Base-by-base conservation (phyloP, 257 asterid species). In the Mitragyna speciosa region DNA sequence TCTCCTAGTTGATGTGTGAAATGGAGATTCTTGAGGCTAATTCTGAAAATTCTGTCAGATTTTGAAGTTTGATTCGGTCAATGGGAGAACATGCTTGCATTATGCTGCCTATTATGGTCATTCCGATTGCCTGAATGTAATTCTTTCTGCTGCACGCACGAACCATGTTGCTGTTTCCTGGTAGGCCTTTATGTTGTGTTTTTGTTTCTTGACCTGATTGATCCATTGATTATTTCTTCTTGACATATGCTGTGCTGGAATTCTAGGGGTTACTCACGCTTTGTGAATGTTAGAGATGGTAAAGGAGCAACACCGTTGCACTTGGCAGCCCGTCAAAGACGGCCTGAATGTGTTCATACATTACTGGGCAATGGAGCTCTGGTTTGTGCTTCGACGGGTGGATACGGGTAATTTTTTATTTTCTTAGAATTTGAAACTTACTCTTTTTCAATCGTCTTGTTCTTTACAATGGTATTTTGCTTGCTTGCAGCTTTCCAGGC, bases 231-330 rank as follows among this genome's bases (percentile, higher is more conserved):
- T 80, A n/a, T 26, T 49, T 30, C 70, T 66, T 16, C 26, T 54
- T 76, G 26, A 28, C 33, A 71, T 48, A 15, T 22, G 9, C 15
- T 76, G 39, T 79, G 33, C 26, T 58, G 39, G 39, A 41, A 78
- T 79, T 74, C 2, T 45, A 94, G 98, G 98, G 98, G 98, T 75
- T 94, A 81, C 82, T 87, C 98, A 5, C 92, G 94, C 12, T 95
- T 95, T 80, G 99, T 95, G 84, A 95, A 92, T 85, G 90, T 95
- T 80, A 92, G 97, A 83, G 99, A 95, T 87, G 89, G 92, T 58
- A 95, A 92, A 83, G 99, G 99, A 56, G 97, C 99, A 71, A 95
- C 98, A 1, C 99, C 99, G 39, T 86, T 95, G 90, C 99, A 95
- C 85, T 87, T 95, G 87, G 97, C 99, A 20, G 88, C 98, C 30